phyloP scores from a whole-genome alignment of 1,139 yeast species.

The Debaryomycetaceae sp. region DNA sequence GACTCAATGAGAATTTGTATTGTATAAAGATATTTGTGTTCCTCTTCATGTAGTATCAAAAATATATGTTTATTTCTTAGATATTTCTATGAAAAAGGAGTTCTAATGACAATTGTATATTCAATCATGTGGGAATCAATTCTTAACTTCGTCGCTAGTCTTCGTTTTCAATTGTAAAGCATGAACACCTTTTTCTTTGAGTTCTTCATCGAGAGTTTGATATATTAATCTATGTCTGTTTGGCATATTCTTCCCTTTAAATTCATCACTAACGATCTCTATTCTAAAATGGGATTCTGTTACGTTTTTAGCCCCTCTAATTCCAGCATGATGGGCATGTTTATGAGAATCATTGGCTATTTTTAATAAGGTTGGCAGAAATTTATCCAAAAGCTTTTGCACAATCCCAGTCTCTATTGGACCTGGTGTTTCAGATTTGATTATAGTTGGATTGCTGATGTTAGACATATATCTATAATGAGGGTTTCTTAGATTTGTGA shows the following conservation, averaged over 20 bases:
- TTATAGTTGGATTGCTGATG: conserved; percentile 5
- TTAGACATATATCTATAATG: conserved; percentile 2
- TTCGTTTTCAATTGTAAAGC: conserved; percentile 86
- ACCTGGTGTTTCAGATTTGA: conserved; percentile 27
- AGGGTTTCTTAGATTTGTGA: background rate
- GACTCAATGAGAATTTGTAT: conserved; percentile 2
- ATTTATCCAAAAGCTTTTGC: conserved; percentile 40
- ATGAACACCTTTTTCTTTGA: conserved; percentile 72
- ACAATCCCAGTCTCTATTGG: conserved; percentile 54
- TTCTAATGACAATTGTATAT: background rate
- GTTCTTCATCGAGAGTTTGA: conserved; percentile 65
- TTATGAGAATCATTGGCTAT: conserved; percentile 80
- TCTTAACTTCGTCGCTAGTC: conserved; percentile 61
- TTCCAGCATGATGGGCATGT: conserved; percentile 86
- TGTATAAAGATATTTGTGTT: conserved; percentile 6
- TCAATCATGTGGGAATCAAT: conserved; percentile 10
- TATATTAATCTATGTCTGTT: conserved; percentile 79
- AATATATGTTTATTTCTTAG: background rate
- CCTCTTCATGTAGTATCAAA: conserved; percentile 3
- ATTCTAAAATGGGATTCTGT: conserved; percentile 82
- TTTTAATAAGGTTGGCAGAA: conserved; percentile 52
- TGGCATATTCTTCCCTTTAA: conserved; percentile 67
- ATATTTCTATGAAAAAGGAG: background rate
- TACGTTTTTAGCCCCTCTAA: conserved; percentile 68
- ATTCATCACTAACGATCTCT: conserved; percentile 67